Evolutionary conservation across 768 basidiomycete species (phyloP).

Genomic region (Pleurotus ostreatus): DNA sequence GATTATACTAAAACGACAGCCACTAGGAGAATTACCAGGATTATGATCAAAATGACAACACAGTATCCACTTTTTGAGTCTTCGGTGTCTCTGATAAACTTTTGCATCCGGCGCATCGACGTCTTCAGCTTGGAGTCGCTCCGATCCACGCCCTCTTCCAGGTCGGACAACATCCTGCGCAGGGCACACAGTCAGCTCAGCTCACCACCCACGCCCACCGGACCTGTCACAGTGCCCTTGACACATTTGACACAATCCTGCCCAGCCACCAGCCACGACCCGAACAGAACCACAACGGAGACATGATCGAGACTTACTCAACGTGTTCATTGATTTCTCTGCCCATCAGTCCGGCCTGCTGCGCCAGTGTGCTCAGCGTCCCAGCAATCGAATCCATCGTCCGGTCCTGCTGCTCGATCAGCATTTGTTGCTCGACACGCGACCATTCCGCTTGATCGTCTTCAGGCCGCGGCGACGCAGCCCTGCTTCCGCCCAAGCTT

Average conservation of each 20-base stretch:
- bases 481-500: constrained; percentile 16
- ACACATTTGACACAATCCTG: background rate
- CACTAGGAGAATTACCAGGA: constrained; percentile 73
- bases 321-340: constrained; percentile 89
- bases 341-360: constrained; percentile 94
- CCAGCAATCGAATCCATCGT: constrained; percentile 87
- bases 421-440: constrained; percentile 81
- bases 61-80: constrained; percentile 91
- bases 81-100: constrained; percentile 84
- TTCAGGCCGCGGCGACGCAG: constrained; percentile 33
- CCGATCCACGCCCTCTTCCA: constrained; percentile 68
- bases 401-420: constrained; percentile 85
- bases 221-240: background rate
- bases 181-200: background rate
- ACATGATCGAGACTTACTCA: constrained; percentile 47
- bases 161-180: constrained; percentile 72
- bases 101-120: constrained; percentile 67
- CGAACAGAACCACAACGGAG: background rate
- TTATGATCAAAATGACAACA: constrained; percentile 77
- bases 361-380: constrained; percentile 76
- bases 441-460: constrained; percentile 81
- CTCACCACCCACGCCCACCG: background rate
- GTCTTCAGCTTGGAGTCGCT: constrained; percentile 62
- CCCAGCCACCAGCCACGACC: constrained; percentile 1
- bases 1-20: constrained; percentile 70